Evolutionary conservation across 1,284 basidiomycete species (phyloP).

Genomic region (Vanrija pseudolonga): DNA sequence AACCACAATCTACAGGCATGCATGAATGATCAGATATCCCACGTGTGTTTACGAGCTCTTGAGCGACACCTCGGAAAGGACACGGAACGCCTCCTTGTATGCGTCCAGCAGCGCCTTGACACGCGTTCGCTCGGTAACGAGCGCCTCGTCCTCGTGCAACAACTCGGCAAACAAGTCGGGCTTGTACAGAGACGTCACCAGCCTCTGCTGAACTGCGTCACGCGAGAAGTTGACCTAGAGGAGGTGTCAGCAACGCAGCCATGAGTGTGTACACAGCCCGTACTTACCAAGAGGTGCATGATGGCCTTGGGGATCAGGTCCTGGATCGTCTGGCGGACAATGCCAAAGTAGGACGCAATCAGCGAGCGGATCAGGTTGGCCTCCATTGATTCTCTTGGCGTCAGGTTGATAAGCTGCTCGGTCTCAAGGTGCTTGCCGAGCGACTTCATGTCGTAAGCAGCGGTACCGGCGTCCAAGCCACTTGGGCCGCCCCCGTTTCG

Average conservation of each 20-base stretch:
- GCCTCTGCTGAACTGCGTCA: constrained; percentile 90
- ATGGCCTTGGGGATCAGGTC: constrained; percentile 95
- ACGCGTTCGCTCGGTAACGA: constrained; percentile 87
- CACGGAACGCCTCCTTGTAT: constrained; percentile 93
- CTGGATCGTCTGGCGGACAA: constrained; percentile 93
- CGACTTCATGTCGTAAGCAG: constrained; percentile 98
- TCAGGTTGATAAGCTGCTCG: constrained; percentile 58
- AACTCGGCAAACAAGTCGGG: constrained; percentile 86
- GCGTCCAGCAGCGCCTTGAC: constrained; percentile 94
- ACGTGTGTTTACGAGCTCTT: constrained; percentile 34
- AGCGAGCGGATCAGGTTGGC: constrained; percentile 89
- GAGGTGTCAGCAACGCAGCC: not conserved
- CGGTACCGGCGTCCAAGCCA: constrained; percentile 72
- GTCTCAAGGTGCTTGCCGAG: constrained; percentile 89
- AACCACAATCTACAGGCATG: not conserved
- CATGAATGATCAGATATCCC: constrained; percentile 2
- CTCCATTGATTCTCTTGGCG: constrained; percentile 90
- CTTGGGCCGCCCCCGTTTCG: constrained; percentile 34
- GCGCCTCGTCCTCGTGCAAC: constrained; percentile 90
- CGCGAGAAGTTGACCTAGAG: constrained; percentile 88
- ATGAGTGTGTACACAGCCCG: not conserved
- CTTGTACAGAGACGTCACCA: constrained; percentile 90
- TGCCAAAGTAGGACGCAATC: constrained; percentile 92
- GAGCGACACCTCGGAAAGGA: constrained; percentile 47
- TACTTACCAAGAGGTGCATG: constrained; percentile 63